Conservation (phyloP, 2,329 filamentous ascomycete genomes). For the Curvularia eragrostidis region DNA sequence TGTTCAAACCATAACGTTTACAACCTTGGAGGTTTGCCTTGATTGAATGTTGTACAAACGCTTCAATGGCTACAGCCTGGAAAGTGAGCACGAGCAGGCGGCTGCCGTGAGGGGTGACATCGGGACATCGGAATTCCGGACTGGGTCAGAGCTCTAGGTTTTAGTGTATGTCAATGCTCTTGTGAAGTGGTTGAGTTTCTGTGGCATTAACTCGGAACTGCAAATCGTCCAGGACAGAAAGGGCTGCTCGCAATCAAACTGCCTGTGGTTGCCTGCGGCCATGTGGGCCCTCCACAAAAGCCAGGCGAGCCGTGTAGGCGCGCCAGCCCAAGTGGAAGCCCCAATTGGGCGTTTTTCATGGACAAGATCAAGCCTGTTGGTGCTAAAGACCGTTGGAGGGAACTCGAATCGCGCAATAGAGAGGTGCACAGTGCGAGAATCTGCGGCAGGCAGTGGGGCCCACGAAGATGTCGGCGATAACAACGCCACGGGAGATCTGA, state of each 20-base stretch:
- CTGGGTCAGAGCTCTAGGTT: constrained; percentile 3
- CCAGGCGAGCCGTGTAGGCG: constrained; percentile 4
- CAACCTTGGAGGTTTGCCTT: neutral
- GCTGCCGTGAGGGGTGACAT: constrained; percentile 3
- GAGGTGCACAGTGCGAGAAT: constrained; percentile 6
- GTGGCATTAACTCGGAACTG: constrained; percentile 3
- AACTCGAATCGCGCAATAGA: constrained; percentile 16
- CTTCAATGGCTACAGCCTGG: neutral
- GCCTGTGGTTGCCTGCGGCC: neutral
- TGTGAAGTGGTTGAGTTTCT: neutral
- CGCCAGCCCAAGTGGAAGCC: constrained; percentile 3
- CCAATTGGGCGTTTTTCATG: constrained; percentile 26
- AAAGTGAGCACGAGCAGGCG: neutral
- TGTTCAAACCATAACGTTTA: neutral
- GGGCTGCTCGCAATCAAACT: constrained; percentile 6
- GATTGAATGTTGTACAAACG: neutral
- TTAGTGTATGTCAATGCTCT: constrained; percentile 12
- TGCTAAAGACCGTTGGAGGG: constrained; percentile 30
- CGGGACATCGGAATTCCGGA: constrained; percentile 11
- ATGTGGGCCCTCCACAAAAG: constrained; percentile 9
- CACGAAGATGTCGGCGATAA: constrained; percentile 25
- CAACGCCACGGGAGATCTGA: constrained; percentile 18
- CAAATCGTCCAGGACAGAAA: constrained; percentile 6
- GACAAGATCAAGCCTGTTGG: constrained; percentile 20
- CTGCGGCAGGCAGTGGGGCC: constrained; percentile 9